These are phyloP conservation scores for Heliocybe sulcata DNA, from an alignment of 1,284 basidiomycete species.

Conservation along the genomic window DNA sequence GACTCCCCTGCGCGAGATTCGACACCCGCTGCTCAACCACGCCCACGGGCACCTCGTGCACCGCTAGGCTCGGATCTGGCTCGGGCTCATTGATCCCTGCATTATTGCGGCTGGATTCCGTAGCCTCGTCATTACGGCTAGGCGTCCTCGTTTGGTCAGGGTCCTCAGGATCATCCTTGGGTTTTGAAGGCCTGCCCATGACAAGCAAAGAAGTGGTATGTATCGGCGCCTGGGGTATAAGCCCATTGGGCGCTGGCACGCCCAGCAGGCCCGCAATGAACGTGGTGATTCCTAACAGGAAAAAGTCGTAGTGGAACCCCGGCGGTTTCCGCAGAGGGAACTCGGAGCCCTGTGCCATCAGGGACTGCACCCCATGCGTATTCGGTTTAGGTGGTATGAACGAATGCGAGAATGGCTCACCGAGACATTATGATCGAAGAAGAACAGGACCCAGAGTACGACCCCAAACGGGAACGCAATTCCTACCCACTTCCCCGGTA, in stretches of 20 bases:
- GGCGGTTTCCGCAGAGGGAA: slow-evolving; percentile 90
- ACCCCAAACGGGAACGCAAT: slow-evolving; percentile 73
- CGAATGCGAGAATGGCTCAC: slow-evolving; percentile 41
- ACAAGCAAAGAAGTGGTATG: slow-evolving; percentile 85
- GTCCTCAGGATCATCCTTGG: slow-evolving; percentile 28
- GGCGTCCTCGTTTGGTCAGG: neutral
- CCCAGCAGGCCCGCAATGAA: slow-evolving; percentile 90
- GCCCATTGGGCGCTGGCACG: slow-evolving; percentile 89
- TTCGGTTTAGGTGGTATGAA: too few relatives aligned
- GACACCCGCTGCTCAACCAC: slow-evolving; percentile 89
- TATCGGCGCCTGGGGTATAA: slow-evolving; percentile 95
- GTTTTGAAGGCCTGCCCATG: slow-evolving; percentile 47
- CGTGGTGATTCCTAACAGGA: slow-evolving; percentile 87
- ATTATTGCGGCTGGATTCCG: slow-evolving; percentile 6
- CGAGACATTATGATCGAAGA: slow-evolving; percentile 83
- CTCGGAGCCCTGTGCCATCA: slow-evolving; percentile 90
- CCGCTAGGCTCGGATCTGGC: slow-evolving; percentile 16
- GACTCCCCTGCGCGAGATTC: slow-evolving; percentile 77
- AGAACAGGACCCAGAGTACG: slow-evolving; percentile 67
- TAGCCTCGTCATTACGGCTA: too few relatives aligned
- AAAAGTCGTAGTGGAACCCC: slow-evolving; percentile 89
- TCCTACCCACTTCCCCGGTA: slow-evolving; percentile 86
- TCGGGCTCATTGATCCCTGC: slow-evolving; percentile 4
- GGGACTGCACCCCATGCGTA: slow-evolving; percentile 39
- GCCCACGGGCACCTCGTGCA: slow-evolving; percentile 58